Evolutionary conservation across 1,284 basidiomycete genomes (phyloP), one percentile per base, ranked within the genome.

Genomic region (Austroboletus niveus): DNA sequence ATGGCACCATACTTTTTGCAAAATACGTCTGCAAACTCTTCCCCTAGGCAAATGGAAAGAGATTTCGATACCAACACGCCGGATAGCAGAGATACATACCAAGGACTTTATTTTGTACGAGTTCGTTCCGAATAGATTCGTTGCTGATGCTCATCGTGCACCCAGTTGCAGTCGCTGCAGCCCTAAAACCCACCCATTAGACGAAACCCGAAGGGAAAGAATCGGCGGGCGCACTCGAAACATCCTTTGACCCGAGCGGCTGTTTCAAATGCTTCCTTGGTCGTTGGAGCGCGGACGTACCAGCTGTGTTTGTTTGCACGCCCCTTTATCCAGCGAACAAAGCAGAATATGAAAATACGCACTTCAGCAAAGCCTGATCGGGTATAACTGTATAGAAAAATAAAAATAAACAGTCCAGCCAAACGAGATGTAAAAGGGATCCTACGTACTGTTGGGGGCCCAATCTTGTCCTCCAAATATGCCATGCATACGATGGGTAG

Each of bases 271-370:
- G 82, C 72, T 58, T 86, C 85, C 6, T 73, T 71, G 51, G 78
- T 76, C 3, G 81, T 84, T n/a, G 85, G 86, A 0, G 85, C 83
- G 11, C 91, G 82, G 5, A 90, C 77, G 57, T 81, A 81, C 72
- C 81, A 90, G 24, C 79, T 79, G 40, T n/a, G 14, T 7, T 40
- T 15, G 4, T 15, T 32, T 38, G 10, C 11, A 41, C 6, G 15
- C 35, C 3, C 11, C 10, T 39, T n/a, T 20, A 24, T 34, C 10
- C 22, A 24, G 22, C 22, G 22, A 24, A 24, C 5, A 24, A 10
- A 41, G 32, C n/a, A 8, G 29, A 31, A 29, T 1, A 36, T 7
- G 15, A 36, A n/a, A 14, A 36, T 9, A 64, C 75, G 42, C 56
- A 80, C 80, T 74, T 68, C 74, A 90, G 80, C 56, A 80, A 81